Evolutionary conservation across 805 yeast genomes (phyloP).

Genomic region (Candida rishiriensis): DNA sequence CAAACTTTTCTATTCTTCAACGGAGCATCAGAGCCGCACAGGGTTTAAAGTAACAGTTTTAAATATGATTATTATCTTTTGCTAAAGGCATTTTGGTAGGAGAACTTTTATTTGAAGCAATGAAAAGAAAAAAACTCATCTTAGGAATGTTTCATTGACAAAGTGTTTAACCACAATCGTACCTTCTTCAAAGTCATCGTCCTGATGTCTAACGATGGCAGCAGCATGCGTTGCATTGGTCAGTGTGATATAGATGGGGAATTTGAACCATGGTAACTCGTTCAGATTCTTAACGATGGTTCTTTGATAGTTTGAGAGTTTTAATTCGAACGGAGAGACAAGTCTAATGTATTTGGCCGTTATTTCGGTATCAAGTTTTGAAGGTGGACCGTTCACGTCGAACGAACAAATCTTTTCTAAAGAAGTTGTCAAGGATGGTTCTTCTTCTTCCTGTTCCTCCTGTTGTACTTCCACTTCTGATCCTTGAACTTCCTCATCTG

Average conservation of each 20-base stretch:
- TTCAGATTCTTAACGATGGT: constrained; percentile 56
- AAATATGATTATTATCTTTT: too few species aligned
- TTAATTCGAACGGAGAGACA: constrained; percentile 29
- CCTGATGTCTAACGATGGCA: constrained; percentile 61
- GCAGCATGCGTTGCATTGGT: constrained; percentile 78
- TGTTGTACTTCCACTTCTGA: constrained; percentile 4
- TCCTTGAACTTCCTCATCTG: neutral
- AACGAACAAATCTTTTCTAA: constrained; percentile 11
- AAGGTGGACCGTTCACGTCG: neutral
- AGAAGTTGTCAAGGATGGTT: constrained; percentile 6
- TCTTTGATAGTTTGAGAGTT: constrained; percentile 40
- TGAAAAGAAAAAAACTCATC: too few species aligned
- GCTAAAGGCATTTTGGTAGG: too few species aligned
- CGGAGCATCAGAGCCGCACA: too few species aligned
- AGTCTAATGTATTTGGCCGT: constrained; percentile 11
- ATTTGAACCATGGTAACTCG: constrained; percentile 60
- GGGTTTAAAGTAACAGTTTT: too few species aligned
- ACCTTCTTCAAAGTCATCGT: constrained; percentile 63
- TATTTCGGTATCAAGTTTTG: neutral
- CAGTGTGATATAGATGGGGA: constrained; percentile 61
- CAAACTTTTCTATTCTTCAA: too few species aligned
- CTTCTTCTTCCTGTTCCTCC: constrained; percentile 11
- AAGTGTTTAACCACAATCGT: constrained; percentile 62
- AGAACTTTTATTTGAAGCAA: too few species aligned
- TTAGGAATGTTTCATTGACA: constrained; percentile 39